phyloP scores from a whole-genome alignment of 306 rosid species.

The Lathyrus tuberosus region DNA sequence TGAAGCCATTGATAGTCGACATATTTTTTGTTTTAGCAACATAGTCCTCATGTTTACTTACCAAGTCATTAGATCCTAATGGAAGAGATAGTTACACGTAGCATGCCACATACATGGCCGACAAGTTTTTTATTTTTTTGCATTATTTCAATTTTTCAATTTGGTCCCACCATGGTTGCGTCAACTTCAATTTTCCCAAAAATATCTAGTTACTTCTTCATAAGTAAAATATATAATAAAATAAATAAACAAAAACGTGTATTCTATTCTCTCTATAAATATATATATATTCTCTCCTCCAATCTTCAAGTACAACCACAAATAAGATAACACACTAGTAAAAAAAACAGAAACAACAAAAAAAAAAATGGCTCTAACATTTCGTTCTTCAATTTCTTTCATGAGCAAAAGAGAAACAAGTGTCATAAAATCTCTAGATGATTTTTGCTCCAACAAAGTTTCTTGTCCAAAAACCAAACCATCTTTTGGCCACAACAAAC shows the following conservation, averaged over 20 bases:
- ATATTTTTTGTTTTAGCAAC: neutral
- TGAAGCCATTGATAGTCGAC: neutral
- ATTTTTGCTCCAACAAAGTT: conserved; percentile 38
- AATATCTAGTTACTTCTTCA: neutral
- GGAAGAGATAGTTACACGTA: conserved; percentile 49
- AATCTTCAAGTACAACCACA: conserved; percentile 14
- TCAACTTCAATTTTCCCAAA: conserved; percentile 38
- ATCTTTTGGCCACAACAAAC: conserved; percentile 28
- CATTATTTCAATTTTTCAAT: conserved; percentile 51
- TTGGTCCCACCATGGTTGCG: conserved; percentile 54
- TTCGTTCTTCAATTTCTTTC: conserved; percentile 66
- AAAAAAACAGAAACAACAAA: neutral
- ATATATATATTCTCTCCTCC: conserved; percentile 20
- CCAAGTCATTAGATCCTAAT: conserved; percentile 20
- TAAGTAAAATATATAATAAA: conserved; percentile 48
- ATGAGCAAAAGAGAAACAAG: conserved; percentile 56
- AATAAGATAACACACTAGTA: neutral
- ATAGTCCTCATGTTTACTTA: neutral
- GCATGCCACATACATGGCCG: conserved; percentile 28
- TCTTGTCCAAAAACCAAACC: conserved; percentile 47
- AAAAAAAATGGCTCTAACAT: conserved; percentile 59
- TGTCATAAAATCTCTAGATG: conserved; percentile 43
- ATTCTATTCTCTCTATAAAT: no score
- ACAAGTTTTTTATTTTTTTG: conserved; percentile 46
- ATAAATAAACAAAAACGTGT: conserved; percentile 35